Evolutionary conservation across 2,329 filamentous ascomycete genomes (phyloP).

Genomic region (Aspergillus sp.): DNA sequence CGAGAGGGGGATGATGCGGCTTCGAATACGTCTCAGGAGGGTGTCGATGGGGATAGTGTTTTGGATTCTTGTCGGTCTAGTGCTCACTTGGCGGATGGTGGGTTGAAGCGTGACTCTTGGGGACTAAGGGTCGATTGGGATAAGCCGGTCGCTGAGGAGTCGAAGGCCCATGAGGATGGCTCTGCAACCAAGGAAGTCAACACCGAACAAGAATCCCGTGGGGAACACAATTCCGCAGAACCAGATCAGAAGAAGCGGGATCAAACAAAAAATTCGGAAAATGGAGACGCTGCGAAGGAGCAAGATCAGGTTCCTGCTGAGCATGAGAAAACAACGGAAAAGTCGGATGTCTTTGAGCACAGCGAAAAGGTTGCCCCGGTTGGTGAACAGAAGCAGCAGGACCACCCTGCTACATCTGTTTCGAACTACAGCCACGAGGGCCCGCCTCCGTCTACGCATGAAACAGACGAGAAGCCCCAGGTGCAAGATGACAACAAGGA

Average conservation of each 20-base stretch:
- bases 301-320: too few relatives aligned
- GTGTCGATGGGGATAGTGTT: conserved; percentile 18
- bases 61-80: conserved; percentile 13
- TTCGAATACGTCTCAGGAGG: conserved; percentile 19
- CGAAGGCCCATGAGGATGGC: not conserved
- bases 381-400: not conserved
- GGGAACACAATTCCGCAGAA: not conserved
- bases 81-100: conserved; percentile 3
- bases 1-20: conserved; percentile 6
- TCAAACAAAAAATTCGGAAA: too few relatives aligned
- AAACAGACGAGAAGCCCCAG: not conserved
- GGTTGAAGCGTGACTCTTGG: not conserved
- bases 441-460: not conserved
- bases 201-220: not conserved
- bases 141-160: not conserved
- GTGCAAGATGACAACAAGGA: not conserved
- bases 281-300: too few relatives aligned
- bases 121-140: not conserved
- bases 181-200: not conserved
- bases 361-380: not conserved
- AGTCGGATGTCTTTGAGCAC: not conserved
- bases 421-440: not conserved
- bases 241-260: too few relatives aligned
- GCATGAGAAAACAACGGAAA: not conserved
- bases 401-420: not conserved